Evolutionary conservation across 352 stramenopile species (phyloP).

Genomic region (Globisporangium uncinulatum): DNA sequence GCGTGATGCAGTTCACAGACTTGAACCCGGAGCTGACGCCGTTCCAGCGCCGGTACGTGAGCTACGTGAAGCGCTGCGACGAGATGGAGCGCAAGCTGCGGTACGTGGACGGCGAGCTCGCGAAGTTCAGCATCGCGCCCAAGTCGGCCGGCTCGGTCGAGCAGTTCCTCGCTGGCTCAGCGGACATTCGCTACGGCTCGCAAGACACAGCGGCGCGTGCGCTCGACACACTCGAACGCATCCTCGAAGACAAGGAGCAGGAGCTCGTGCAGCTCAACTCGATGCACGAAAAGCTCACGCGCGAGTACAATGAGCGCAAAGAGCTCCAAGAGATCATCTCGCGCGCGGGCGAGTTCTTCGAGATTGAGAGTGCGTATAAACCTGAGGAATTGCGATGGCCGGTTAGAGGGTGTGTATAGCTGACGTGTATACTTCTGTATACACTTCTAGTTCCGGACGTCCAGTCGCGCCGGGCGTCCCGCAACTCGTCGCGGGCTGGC

Average conservation of each 20-base stretch:
- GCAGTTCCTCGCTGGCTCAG: conserved; percentile 66
- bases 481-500: conserved; percentile 46
- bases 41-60: conserved; percentile 98
- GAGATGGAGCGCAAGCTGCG: conserved; percentile 98
- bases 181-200: conserved; percentile 71
- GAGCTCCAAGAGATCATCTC: conserved; percentile 83
- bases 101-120: conserved; percentile 93
- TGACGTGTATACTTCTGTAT: conserved; percentile 2
- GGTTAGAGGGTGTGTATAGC: conserved; percentile 2
- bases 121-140: conserved; percentile 90
- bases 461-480: conserved; percentile 40
- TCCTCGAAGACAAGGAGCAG: conserved; percentile 95
- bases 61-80: conserved; percentile 98
- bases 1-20: conserved; percentile 98
- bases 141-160: conserved; percentile 70
- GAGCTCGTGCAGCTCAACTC: conserved; percentile 96
- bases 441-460: conserved; percentile 41
- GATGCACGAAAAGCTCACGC: conserved; percentile 97
- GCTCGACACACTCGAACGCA: conserved; percentile 93
- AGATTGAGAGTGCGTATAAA: conserved; percentile 59
- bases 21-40: conserved; percentile 98
- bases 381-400: neutral
- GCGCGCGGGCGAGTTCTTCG: conserved; percentile 76
- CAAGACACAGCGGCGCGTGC: conserved; percentile 79
- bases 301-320: conserved; percentile 96